Base-by-base conservation (phyloP, 192 early-diverging fungal genomes). In the Lobulomyces angularis region DNA sequence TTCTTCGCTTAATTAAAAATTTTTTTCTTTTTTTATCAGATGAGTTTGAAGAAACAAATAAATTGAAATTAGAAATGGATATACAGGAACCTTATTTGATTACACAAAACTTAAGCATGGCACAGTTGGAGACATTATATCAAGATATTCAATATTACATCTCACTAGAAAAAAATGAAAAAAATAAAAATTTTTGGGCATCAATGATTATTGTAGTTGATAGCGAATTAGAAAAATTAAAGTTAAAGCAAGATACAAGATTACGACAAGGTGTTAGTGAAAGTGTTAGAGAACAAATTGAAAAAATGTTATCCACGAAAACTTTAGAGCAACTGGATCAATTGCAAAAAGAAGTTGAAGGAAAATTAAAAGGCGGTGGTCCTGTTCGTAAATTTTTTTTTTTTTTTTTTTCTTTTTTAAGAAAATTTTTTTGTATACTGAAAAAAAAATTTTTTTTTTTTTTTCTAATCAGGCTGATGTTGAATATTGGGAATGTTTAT, bases 401-500 rank as follows among this genome's bases (percentile, higher is more conserved):
- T n/a, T n/a, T n/a, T n/a, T n/a, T n/a, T n/a, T n/a, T n/a, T n/a
- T n/a, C n/a, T n/a, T n/a, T n/a, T n/a, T n/a, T n/a, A n/a, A n/a
- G n/a, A n/a, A n/a, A n/a, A n/a, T n/a, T n/a, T n/a, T n/a, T n/a
- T n/a, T n/a, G n/a, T n/a, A n/a, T n/a, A n/a, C n/a, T n/a, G n/a
- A n/a, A n/a, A n/a, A n/a, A n/a, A n/a, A n/a, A n/a, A n/a, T n/a
- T n/a, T n/a, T n/a, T n/a, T n/a, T n/a, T n/a, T n/a, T n/a, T n/a
- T n/a, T n/a, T n/a, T n/a, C n/a, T n/a, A n/a, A 56, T 7, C 69
- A 59, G 3, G 74, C 90, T 12, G 92, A 94, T 60, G 83, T 90
- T 1, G 92, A 97, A 27, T 97, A 91, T 51, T 97, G 92, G 92
- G 90, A 92, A 41, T 71, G 76, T 0, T 59, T 88, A 9, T 55